Base-by-base conservation (phyloP, 2,329 filamentous ascomycete genomes). In the Tolypocladium tundrense region DNA sequence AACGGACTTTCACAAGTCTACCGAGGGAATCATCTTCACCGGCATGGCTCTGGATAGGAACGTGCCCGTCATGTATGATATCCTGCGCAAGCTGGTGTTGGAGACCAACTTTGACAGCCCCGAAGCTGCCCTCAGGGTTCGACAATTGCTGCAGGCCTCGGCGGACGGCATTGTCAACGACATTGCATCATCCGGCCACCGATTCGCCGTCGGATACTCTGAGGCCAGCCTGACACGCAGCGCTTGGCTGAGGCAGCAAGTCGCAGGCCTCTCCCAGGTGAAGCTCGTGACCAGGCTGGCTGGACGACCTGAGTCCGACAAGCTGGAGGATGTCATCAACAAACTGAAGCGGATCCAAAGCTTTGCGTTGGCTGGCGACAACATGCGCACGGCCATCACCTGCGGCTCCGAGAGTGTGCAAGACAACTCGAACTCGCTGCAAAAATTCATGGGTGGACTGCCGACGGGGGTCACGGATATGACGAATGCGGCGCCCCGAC, bases 31-130 rank as follows among this genome's bases (percentile, higher is more conserved):
- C 33, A 83, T 88, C 14, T 86, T 97, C 58, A 86, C 86, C 3
- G 93, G 94, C 19, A 96, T 88, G 77, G 92, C 92, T 0, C 75
- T 99, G 42, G 93, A 99, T 68, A 83, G 87, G 62, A 96, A 99
- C 65, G 84, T 99, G 1, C 88, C 91, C 0, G 87, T 88, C 57
- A 96, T 99, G 91, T 90, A 95, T 66, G 86, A 93, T 52, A 81
- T 99, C 14, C 75, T 99, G 35, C 85, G 86, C 48, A 89, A 86
- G 56, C 77, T 99, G 13, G 82, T 97, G 16, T 76, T 88, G 35
- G 92, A 96, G 65, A 97, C 94, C 1, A 84, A 97, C 70, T 99
- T 99, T 67, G 88, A 92, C 63, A 88, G 88, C 60, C 81, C 88
- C 0, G 87, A 91, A 65, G 91, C 92, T 1, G 85, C 91, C 31